A percentile compares a stretch with the other conserved stretches of the same genome.
Evolutionary conservation across 768 basidiomycete genomes (phyloP).

Genomic region (Lentinula sp.): DNA sequence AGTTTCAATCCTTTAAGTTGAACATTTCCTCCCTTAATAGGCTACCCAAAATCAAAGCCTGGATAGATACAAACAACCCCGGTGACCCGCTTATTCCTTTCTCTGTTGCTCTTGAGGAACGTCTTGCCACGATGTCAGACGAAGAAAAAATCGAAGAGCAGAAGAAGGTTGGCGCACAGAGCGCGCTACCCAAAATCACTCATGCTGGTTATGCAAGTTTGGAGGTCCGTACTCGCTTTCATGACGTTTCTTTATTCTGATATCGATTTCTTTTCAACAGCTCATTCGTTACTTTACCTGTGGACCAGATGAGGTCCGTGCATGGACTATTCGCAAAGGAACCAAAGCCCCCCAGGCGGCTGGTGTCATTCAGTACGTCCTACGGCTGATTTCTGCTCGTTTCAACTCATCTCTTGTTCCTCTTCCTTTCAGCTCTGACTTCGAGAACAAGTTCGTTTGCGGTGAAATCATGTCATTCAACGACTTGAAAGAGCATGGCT

Average conservation of each 20-base stretch:
- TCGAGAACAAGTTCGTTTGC: conserved; percentile 96
- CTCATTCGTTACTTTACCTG: conserved; percentile 97
- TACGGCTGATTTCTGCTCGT: neutral
- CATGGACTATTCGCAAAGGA: conserved; percentile 94
- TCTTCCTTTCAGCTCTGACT: conserved; percentile 63
- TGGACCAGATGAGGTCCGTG: conserved; percentile 94
- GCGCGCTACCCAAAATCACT: conserved; percentile 88
- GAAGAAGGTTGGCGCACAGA: conserved; percentile 64
- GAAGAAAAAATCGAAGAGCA: conserved; percentile 79
- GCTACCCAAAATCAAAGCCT: conserved; percentile 94
- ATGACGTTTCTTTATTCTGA: neutral
- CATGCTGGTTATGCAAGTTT: conserved; percentile 88
- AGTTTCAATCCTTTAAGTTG: neutral
- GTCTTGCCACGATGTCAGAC: conserved; percentile 54
- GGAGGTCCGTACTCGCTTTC: conserved; percentile 44
- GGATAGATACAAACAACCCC: conserved; percentile 96
- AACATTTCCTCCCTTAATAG: conserved; percentile 24
- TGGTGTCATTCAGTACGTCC: conserved; percentile 89
- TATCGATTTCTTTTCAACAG: conserved; percentile 26
- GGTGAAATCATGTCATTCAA: conserved; percentile 94
- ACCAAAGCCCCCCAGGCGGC: conserved; percentile 97
- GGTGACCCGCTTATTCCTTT: conserved; percentile 96
- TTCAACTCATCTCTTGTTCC: neutral
- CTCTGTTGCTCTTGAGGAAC: conserved; percentile 93
- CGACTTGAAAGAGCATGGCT: conserved; percentile 87